phyloP scores from a whole-genome alignment of 2,329 filamentous ascomycete species.

The Sodiomyces alkalinus region DNA sequence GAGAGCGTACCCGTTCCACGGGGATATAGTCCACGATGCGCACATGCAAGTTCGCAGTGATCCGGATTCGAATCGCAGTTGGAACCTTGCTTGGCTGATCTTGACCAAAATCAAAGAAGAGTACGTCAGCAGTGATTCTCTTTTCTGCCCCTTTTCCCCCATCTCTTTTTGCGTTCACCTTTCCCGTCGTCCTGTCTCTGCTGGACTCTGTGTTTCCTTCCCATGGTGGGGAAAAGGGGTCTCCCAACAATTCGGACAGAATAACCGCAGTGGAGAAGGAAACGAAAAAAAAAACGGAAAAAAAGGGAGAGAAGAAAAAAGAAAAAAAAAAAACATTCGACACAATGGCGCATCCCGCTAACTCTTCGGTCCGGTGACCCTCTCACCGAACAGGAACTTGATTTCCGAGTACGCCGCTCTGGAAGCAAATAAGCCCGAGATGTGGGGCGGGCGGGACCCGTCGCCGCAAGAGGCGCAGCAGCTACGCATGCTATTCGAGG shows the following conservation, averaged over 20 bases:
- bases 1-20: constrained; percentile 50
- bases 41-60: constrained; percentile 48
- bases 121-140: constrained; percentile 26
- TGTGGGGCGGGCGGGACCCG: constrained; percentile 52
- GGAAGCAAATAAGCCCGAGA: constrained; percentile 47
- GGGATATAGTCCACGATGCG: constrained; percentile 49
- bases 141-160: neutral
- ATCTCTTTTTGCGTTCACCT: no score
- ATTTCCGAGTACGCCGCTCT: constrained; percentile 43
- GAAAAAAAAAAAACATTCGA: no score
- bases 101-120: constrained; percentile 50
- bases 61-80: constrained; percentile 51
- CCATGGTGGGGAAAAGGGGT: no score
- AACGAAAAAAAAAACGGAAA: no score
- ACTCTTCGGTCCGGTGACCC: neutral
- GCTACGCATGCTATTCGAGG: constrained; percentile 46
- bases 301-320: no score
- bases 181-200: no score
- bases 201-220: no score
- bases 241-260: no score
- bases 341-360: no score
- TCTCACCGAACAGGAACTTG: constrained; percentile 29
- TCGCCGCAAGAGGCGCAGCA: constrained; percentile 38
- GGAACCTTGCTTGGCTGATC: constrained; percentile 64
- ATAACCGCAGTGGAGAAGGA: no score